Conservation (phyloP, 2,329 filamentous ascomycete species). For the Diaporthe caulivora region DNA sequence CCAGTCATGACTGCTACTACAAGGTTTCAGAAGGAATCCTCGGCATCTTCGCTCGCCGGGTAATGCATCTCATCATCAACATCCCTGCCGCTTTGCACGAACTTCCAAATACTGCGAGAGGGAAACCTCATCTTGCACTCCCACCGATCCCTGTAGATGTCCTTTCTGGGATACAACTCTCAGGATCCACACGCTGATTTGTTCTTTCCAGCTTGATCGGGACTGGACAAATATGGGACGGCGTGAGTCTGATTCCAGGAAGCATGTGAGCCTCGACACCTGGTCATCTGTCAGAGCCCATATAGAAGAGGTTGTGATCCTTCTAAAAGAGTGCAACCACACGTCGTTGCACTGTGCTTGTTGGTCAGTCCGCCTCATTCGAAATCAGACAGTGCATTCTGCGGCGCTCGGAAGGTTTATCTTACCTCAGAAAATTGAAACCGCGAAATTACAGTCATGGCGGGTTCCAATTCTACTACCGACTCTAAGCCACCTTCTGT, state of each 20-base stretch:
- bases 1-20: no score
- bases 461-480: no score
- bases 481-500: no score
- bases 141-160: slow-evolving; percentile 13
- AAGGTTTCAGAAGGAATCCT: neutral
- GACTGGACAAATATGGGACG: neutral
- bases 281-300: slow-evolving; percentile 3
- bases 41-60: neutral
- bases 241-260: neutral
- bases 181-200: neutral
- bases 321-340: neutral
- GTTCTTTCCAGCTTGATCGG: neutral
- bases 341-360: neutral
- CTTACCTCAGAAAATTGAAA: no score
- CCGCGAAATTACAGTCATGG: no score
- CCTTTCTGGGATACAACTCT: slow-evolving; percentile 7
- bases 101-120: neutral
- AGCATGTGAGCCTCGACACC: neutral
- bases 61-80: neutral
- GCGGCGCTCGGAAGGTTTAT: no score
- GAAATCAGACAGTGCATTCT: no score
- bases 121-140: neutral
- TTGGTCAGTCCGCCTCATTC: neutral
- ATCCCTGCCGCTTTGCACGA: neutral
- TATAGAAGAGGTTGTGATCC: neutral